These are phyloP conservation scores for Anthostomella pinea DNA, from an alignment of 2,329 filamentous ascomycete species.

Conservation along the genomic window DNA sequence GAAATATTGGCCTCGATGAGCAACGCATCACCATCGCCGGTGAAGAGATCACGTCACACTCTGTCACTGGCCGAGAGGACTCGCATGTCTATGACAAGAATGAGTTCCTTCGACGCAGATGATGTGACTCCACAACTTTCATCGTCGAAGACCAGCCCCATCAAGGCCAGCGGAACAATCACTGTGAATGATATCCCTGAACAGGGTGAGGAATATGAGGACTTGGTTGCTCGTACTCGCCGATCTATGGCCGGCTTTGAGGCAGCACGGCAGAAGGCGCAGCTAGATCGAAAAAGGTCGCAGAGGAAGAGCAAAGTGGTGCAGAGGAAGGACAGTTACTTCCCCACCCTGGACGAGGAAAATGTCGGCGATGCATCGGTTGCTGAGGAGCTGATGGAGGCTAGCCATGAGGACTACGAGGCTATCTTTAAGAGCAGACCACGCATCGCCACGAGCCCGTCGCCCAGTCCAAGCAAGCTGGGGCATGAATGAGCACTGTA, in stretches of 20 bases:
- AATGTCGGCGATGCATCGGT: slow-evolving; percentile 27
- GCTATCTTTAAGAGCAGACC: slow-evolving; percentile 84
- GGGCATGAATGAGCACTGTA: no score
- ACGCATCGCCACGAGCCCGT: slow-evolving; percentile 73
- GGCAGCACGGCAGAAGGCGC: slow-evolving; percentile 58
- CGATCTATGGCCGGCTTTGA: slow-evolving; percentile 63
- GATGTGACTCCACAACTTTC: slow-evolving; percentile 24
- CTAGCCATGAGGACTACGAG: slow-evolving; percentile 58
- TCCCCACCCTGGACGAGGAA: slow-evolving; percentile 49
- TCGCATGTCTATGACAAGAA: slow-evolving; percentile 71
- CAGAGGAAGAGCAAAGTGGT: slow-evolving; percentile 43
- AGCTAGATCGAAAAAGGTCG: slow-evolving; percentile 54
- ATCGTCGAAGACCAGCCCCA: slow-evolving; percentile 15
- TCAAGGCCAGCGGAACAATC: slow-evolving; percentile 19
- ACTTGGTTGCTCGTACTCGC: slow-evolving; percentile 56
- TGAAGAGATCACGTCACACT: slow-evolving; percentile 53
- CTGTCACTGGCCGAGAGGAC: slow-evolving; percentile 75
- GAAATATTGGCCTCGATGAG: slow-evolving; percentile 55
- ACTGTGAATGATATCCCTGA: slow-evolving; percentile 12
- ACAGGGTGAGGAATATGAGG: slow-evolving; percentile 39
- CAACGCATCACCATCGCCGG: slow-evolving; percentile 55
- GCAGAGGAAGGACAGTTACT: slow-evolving; percentile 44
- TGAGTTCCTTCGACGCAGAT: slow-evolving; percentile 32
- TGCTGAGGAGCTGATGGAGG: slow-evolving; percentile 61
- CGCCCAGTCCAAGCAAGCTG: slow-evolving; percentile 45